Evolutionary conservation across 306 rosid species (phyloP).

Genomic region (Potentilla sterilis): DNA sequence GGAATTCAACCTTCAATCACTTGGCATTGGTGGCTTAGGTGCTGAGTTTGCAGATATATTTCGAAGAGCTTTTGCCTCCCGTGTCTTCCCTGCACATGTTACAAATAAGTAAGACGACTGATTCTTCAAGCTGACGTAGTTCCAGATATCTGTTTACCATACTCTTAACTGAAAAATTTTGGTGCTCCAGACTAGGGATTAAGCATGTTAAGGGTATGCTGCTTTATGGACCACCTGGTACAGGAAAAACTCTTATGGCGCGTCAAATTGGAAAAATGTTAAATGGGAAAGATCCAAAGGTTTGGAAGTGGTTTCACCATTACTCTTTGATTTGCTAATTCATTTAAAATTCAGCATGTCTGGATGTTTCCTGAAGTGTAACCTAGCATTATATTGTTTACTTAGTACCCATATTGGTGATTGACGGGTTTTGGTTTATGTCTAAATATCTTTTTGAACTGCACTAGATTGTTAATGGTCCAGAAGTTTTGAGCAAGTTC

Average conservation of each 20-base stretch:
- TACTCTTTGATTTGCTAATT: background rate
- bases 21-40: slow-evolving; percentile 93
- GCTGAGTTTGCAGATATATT: slow-evolving; percentile 96
- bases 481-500: slow-evolving; percentile 93
- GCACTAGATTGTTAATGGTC: slow-evolving; percentile 89
- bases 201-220: slow-evolving; percentile 98
- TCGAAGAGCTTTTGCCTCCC: slow-evolving; percentile 99
- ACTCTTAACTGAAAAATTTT: slow-evolving; percentile 37
- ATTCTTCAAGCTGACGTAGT: slow-evolving; percentile 12
- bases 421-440: background rate
- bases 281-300: slow-evolving; percentile 98
- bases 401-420: slow-evolving; percentile 19
- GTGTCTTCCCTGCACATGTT: slow-evolving; percentile 97
- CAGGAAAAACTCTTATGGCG: slow-evolving; percentile 99
- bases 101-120: slow-evolving; percentile 68
- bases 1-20: slow-evolving; percentile 86
- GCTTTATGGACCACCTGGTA: slow-evolving; percentile 98
- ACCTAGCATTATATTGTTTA: slow-evolving; percentile 28
- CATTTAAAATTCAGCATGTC: slow-evolving; percentile 19
- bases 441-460: background rate
- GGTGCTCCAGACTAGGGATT: slow-evolving; percentile 79
- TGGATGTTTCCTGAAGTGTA: slow-evolving; percentile 23
- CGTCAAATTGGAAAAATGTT: slow-evolving; percentile 97
- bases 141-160: slow-evolving; percentile 22
- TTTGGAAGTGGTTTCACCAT: slow-evolving; percentile 32